Base-by-base conservation (phyloP, 1,284 basidiomycete genomes). In the Ceratobasidium sp. region DNA sequence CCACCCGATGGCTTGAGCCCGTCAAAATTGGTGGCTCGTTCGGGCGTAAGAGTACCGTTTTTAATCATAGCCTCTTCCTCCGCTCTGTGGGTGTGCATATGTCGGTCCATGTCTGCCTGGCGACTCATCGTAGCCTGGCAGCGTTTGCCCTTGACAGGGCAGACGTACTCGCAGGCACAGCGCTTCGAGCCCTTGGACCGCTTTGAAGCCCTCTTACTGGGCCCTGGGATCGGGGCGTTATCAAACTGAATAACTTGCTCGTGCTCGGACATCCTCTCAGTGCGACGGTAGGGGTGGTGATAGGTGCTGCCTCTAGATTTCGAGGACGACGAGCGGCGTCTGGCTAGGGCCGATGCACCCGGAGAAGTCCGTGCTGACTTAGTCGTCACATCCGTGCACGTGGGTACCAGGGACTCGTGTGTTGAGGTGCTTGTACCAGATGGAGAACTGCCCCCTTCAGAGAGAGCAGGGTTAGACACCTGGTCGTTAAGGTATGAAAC, bases 241-340 rank as follows among this genome's bases (percentile, higher is more conserved):
- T 60, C 68, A 26, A 71, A 71, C 37, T 60, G 45, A 26, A 71
- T 71, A 6, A 71, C 37, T 49, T 60, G 68, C 45, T 71, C 68
- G 54, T 71, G 68, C n/a, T 53, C 68, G 11, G 68, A 45, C 68
- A 71, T 71, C 26, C 33, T 39, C n/a, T 7, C 20, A n/a, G 68
- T 17, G 13, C 68, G 68, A 28, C 33, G 4, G 20, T 71, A 71
- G 8, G 68, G 68, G 26, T 71, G 68, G 54, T 60, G 39, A 28
- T 49, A 54, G n/a, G 6, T 8, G 28, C 28, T 39, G 13, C 8
- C 39, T 4, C 4, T 26, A 26, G 20, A 20, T 39, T 53, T 37
- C 6, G 68, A 58, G 20, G 35, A 35, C 33, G 68, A 47, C 3
- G 61, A 63, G n/a, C 17, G 35, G 11, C n/a, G n/a, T n/a, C 37